Base-by-base conservation (phyloP, 2,329 filamentous ascomycete species). In the Eutypella sp. region DNA sequence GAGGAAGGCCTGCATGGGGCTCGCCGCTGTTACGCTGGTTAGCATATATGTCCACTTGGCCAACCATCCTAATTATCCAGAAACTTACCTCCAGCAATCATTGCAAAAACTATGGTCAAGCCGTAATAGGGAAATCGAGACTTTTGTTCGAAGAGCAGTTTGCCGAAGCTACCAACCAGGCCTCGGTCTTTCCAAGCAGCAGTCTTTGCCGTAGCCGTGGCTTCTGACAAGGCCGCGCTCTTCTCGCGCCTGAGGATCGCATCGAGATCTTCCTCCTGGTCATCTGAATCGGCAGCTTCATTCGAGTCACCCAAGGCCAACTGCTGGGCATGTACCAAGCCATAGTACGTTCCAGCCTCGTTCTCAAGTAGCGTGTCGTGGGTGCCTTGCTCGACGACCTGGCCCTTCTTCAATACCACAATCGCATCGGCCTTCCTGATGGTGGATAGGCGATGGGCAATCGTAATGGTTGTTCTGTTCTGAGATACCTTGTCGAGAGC, bases 371-470 rank as follows among this genome's bases (percentile, higher is more conserved):
- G 75, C 37, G 81, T 76, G 6, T 89, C 79, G 53, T 95, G 89
- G 0, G 79, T 89, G 0, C 89, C 89, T 54, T 84, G 71, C 62
- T 95, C 88, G 8, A 85, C 75, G 0, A 89, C 78, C 43, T 74
- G 67, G 2, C 89, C 89, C 54, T 84, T 78, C 41, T 84, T 76
- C 44, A 95, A 65, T 1, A 95, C 89, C 7, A 90, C 71, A 44
- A 95, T 95, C 31, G 82, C 79, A 58, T 95, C 85, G 3, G 89
- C 88, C 52, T 85, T 81, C 62, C 82, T 84, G 57, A 89, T 86
- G 0, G 86, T 90, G 0, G 84, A 87, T 3, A 90, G 70, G 3
- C 85, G 74, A 63, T 90, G 85, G 1, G 87, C 86, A 53, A 91
- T 86, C 18, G 85, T 81, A 47, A 90, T 82, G 0, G 84, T 88